These are phyloP conservation scores for Quercus cerris DNA, from an alignment of 306 rosid genomes.

Conservation along the genomic window DNA sequence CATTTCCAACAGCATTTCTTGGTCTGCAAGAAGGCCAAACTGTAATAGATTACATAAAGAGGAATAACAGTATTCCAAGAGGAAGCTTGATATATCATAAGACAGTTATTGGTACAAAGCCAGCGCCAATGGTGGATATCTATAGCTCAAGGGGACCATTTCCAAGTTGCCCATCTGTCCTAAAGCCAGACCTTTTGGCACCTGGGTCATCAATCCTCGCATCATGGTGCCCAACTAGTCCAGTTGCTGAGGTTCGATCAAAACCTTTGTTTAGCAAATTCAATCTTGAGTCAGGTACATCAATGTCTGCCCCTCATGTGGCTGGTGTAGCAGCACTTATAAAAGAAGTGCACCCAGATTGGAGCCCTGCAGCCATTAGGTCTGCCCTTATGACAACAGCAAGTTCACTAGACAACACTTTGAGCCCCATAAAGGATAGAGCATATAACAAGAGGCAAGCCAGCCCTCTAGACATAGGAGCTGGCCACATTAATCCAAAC, in stretches of 20 bases:
- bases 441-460: slow-evolving; percentile 36
- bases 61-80: slow-evolving; percentile 19
- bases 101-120: slow-evolving; percentile 43
- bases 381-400: slow-evolving; percentile 83
- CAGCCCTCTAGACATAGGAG: slow-evolving; percentile 61
- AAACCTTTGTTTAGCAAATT: slow-evolving; percentile 22
- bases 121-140: slow-evolving; percentile 53
- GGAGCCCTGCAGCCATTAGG: slow-evolving; percentile 78
- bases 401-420: slow-evolving; percentile 40
- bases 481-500: slow-evolving; percentile 77
- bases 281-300: slow-evolving; percentile 59
- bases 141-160: slow-evolving; percentile 85
- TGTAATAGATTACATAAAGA: slow-evolving; percentile 43
- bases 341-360: slow-evolving; percentile 41
- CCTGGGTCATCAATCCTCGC: slow-evolving; percentile 73
- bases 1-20: slow-evolving; percentile 31
- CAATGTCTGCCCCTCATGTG: slow-evolving; percentile 79
- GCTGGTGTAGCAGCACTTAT: slow-evolving; percentile 66
- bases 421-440: slow-evolving; percentile 37
- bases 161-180: slow-evolving; percentile 45
- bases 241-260: background rate
- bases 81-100: slow-evolving; percentile 39
- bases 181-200: slow-evolving; percentile 76
- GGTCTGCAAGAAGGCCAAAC: slow-evolving; percentile 36
- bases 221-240: slow-evolving; percentile 58